Evolutionary conservation across 1,284 basidiomycete species (phyloP), one percentile per base, ranked within the genome.

Genomic region (Pulveroboletus sp.): DNA sequence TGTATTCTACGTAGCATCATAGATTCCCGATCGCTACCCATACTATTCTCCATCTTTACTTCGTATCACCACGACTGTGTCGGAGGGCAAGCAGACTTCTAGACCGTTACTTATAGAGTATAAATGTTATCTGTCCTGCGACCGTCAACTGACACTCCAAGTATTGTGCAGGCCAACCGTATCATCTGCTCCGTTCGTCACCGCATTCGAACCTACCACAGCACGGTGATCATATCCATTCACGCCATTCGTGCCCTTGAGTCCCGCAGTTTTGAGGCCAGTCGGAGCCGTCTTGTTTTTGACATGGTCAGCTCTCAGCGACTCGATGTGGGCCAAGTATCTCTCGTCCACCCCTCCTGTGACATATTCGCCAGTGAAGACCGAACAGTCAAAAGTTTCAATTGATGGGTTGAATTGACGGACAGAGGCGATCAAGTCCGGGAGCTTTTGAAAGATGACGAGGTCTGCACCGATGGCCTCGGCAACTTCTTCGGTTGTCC

Each of bases 311-410:
- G 89, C 89, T 29, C 97, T 85, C 54, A 94, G 70, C 44, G 76
- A 77, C 74, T 98, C 93, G 44, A 99, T 73, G 60, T 86, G 78
- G 36, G 78, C 73, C 48, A 99, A 81, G 77, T 99, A 99, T 50
- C 73, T 80, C 64, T 92, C 90, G 65, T 94, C 89, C 26, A 99
- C 91, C n/a, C 92, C 92, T 31, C 97, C 96, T 1, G 97, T 99
- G 52, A 98, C 85, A 74, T 99, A 99, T 71, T 96, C 84, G 52
- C 97, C 97, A 25, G 93, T 94, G 75, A 99, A 99, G 40, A 99
- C 96, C 17, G 96, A 98, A 76, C 96, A 98, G 72, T 99, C 97
- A 68, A 99, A 98, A 22, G 80, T 76, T 56, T 78, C 74, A 69
- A 99, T 90, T 17, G 76, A 74, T 0, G 89, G 84, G 74, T 98